These are phyloP conservation scores for Gossypium trilobum DNA, from an alignment of 441 rosid genomes.

Conservation along the genomic window DNA sequence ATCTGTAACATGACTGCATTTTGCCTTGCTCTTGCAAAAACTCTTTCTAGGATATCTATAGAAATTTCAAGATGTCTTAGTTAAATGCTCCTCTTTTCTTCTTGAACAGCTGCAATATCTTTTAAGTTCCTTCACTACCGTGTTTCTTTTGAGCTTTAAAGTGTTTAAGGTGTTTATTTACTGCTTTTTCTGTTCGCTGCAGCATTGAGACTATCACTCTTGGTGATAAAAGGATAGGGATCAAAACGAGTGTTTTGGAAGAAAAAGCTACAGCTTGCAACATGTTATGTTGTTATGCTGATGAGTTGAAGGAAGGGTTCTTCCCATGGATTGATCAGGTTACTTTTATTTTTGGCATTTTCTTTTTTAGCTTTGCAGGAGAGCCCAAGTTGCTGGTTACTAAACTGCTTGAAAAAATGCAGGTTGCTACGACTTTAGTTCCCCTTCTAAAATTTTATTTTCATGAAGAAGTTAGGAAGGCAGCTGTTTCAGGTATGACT, in stretches of 20 bases:
- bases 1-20: neutral
- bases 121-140: neutral
- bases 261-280: slow-evolving; percentile 99
- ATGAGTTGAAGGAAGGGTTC: slow-evolving; percentile 95
- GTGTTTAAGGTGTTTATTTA: neutral
- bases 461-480: slow-evolving; percentile 62
- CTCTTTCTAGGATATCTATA: neutral
- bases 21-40: neutral
- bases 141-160: neutral
- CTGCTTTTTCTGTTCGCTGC: slow-evolving; percentile 15
- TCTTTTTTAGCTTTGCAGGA: slow-evolving; percentile 1
- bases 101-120: neutral
- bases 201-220: slow-evolving; percentile 56
- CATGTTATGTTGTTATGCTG: slow-evolving; percentile 18
- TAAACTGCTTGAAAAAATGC: slow-evolving; percentile 13
- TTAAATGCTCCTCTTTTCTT: neutral
- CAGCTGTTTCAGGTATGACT: slow-evolving; percentile 53
- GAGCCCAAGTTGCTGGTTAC: slow-evolving; percentile 3
- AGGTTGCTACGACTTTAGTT: slow-evolving; percentile 57
- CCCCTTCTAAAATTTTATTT: slow-evolving; percentile 64
- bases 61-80: neutral
- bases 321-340: slow-evolving; percentile 99
- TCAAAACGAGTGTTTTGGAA: slow-evolving; percentile 81
- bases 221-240: slow-evolving; percentile 51
- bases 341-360: slow-evolving; percentile 10